Evolutionary conservation across 257 asterid genomes (phyloP), one percentile per base, ranked within the genome.

Genomic region (Jasminum sambac): DNA sequence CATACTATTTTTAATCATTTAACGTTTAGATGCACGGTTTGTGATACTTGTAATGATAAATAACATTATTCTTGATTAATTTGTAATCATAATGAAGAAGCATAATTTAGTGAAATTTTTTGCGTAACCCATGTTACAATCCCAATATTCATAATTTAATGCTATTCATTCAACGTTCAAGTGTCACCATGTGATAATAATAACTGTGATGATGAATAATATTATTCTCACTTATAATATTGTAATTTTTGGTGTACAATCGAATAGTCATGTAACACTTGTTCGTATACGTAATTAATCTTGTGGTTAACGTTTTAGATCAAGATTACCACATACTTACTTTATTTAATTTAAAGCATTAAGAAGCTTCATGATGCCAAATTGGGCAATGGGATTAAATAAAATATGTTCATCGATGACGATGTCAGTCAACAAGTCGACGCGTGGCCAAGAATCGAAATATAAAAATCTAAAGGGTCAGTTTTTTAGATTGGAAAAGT

Each of bases 281-380:
- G 88, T 72, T 76, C 60, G 63, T 17, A 8, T 66, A 67, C 72
- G 66, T 75, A 68, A 64, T 76, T 79, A 68, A 61, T 78, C 69
- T 63, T 30, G 4, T 23, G 36, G 43, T 61, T 59, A 66, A 57
- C 26, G 48, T 64, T 68, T 5, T 55, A 14, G 40, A 65, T 75
- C 50, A 8, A 70, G 62, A 60, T 63, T 13, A 71, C 41, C 6
- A 25, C 76, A 62, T 64, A 74, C 72, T 61, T 52, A 74, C 58
- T 48, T 72, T 50, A 71, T 44, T 69, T 55, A 66, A 40, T 71
- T 55, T 73, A 40, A 72, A 71, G 77, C 71, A 74, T 72, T 77
- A 13, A 71, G 95, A 86, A 86, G 87, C 79, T 86, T 86, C 89
- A 76, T 73, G 90, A 70, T 82, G 64, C 83, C 41, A 76, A 68